These are phyloP conservation scores for Eruca vesicaria DNA, from an alignment of 441 rosid genomes.

Conservation along the genomic window DNA sequence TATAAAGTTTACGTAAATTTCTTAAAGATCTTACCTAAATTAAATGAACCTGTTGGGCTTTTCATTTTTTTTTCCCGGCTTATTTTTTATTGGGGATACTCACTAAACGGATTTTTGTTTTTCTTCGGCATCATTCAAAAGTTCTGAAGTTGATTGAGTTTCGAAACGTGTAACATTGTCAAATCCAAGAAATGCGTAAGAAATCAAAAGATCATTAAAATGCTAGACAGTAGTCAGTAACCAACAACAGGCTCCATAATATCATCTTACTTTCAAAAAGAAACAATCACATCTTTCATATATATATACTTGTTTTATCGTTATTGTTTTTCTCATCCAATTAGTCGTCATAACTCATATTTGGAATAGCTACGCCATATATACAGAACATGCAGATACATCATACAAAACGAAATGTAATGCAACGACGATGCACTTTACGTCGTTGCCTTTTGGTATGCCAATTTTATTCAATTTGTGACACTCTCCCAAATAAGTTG, in stretches of 20 bases:
- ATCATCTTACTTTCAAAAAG: not conserved
- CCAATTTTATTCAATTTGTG: not conserved
- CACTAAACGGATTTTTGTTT: conserved; percentile 21
- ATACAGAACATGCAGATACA: not conserved
- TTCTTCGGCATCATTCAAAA: conserved; percentile 16
- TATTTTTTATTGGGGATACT: conserved; percentile 3
- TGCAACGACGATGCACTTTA: not conserved
- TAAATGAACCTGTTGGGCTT: conserved; percentile 6
- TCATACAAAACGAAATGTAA: not conserved
- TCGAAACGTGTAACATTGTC: conserved; percentile 11
- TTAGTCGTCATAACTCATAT: not conserved
- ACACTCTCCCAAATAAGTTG: not conserved
- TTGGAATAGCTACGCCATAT: not conserved
- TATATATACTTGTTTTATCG: not conserved
- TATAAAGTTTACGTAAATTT: not conserved
- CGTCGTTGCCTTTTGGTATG: not conserved
- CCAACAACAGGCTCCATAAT: not conserved
- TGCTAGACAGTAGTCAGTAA: not conserved
- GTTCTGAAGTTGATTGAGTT: not conserved
- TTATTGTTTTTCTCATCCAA: not conserved
- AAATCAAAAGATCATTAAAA: not conserved
- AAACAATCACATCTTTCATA: not conserved
- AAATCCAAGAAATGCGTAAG: not conserved
- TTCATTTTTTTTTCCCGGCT: not conserved
- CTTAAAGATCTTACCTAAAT: conserved; percentile 10